Evolutionary conservation across 2,329 filamentous ascomycete genomes (phyloP).

Genomic region (Incumbomyces lentus): DNA sequence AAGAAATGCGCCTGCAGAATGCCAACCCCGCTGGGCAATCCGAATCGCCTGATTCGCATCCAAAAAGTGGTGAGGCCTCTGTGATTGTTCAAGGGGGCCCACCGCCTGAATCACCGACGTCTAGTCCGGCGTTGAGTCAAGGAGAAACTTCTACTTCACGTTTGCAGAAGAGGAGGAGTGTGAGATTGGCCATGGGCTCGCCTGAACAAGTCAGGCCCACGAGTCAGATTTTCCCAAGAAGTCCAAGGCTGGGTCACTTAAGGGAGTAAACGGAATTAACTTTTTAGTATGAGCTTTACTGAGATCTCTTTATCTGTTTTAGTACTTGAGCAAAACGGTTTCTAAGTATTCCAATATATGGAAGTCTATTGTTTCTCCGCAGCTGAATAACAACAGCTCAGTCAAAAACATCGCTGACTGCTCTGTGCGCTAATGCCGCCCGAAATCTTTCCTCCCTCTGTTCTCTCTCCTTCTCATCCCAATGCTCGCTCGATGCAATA

Average conservation of each 20-base stretch:
- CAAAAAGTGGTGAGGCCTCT: neutral
- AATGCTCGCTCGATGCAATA: too few species aligned
- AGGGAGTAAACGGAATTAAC: neutral
- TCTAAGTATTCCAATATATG: too few species aligned
- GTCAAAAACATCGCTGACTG: too few species aligned
- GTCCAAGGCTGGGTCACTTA: neutral
- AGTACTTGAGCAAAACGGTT: too few species aligned
- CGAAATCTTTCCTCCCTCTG: too few species aligned
- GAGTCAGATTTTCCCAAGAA: slow-evolving; percentile 1
- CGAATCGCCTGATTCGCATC: neutral
- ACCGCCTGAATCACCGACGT: neutral
- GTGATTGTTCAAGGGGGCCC: neutral
- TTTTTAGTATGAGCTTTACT: too few species aligned
- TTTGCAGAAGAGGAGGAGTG: slow-evolving; percentile 6
- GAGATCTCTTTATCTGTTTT: too few species aligned
- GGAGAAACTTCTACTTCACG: neutral
- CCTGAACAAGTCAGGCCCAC: slow-evolving; percentile 2
- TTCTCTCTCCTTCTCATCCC: too few species aligned
- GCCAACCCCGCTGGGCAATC: neutral
- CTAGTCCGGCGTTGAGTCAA: slow-evolving; percentile 1
- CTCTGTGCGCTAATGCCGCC: too few species aligned
- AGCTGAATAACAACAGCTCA: too few species aligned
- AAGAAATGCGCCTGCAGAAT: slow-evolving; percentile 3
- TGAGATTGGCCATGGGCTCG: slow-evolving; percentile 4
- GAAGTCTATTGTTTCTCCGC: too few species aligned